These are phyloP conservation scores for Termitomyces sp. DNA, from an alignment of 768 basidiomycete genomes.

Conservation along the genomic window DNA sequence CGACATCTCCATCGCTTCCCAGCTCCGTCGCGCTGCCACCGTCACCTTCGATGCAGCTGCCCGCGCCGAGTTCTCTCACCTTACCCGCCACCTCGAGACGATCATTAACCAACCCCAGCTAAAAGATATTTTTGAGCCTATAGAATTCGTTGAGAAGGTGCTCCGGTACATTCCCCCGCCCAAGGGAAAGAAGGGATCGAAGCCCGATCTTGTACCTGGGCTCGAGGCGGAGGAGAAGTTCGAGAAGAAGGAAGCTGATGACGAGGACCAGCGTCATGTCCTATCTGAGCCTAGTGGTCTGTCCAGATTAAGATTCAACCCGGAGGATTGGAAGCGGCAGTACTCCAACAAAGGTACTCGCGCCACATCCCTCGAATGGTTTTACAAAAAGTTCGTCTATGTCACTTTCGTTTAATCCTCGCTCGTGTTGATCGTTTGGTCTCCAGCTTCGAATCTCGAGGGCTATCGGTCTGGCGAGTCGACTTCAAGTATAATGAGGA, in stretches of 20 bases:
- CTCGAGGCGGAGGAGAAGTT: slow-evolving; percentile 61
- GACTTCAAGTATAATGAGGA: slow-evolving; percentile 98
- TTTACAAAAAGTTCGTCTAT: slow-evolving; percentile 80
- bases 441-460: slow-evolving; percentile 77
- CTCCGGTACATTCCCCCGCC: slow-evolving; percentile 67
- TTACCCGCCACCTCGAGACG: slow-evolving; percentile 84
- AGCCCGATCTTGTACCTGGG: slow-evolving; percentile 42
- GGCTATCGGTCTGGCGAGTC: slow-evolving; percentile 88
- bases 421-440: neutral
- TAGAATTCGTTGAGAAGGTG: slow-evolving; percentile 65
- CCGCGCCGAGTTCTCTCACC: slow-evolving; percentile 68
- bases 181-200: slow-evolving; percentile 71
- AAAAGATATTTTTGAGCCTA: slow-evolving; percentile 58
- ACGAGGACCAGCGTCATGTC: slow-evolving; percentile 65
- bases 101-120: slow-evolving; percentile 80
- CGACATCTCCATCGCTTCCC: slow-evolving; percentile 68
- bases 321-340: slow-evolving; percentile 95
- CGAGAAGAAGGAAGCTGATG: slow-evolving; percentile 91
- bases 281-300: slow-evolving; percentile 87
- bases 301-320: slow-evolving; percentile 83
- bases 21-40: slow-evolving; percentile 47
- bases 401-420: neutral
- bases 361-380: slow-evolving; percentile 87
- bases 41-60: slow-evolving; percentile 62
- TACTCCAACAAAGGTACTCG: slow-evolving; percentile 98